These are phyloP conservation scores for Epicoccum sorghinum DNA, from an alignment of 2,329 filamentous ascomycete species.

Conservation along the genomic window DNA sequence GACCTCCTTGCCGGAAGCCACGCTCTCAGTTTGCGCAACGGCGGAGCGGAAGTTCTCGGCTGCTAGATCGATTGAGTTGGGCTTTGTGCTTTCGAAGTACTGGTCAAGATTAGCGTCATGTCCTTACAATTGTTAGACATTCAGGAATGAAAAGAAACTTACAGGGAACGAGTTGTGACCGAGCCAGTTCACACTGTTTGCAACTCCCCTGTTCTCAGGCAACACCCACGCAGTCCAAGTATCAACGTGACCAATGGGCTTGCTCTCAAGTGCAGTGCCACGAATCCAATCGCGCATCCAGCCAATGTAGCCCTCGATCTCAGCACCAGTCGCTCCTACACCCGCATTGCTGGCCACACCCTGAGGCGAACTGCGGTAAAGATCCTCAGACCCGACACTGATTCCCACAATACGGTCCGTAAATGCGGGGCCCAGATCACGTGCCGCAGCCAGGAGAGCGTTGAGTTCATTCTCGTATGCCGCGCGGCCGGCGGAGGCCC, in stretches of 20 bases:
- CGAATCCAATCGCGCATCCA: slow-evolving; percentile 68
- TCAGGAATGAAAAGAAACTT: slow-evolving; percentile 48
- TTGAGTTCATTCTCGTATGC: slow-evolving; percentile 73
- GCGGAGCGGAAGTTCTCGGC: slow-evolving; percentile 71
- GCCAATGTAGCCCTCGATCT: slow-evolving; percentile 71
- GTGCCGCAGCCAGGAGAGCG: slow-evolving; percentile 72
- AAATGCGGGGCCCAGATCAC: slow-evolving; percentile 70
- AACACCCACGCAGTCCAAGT: slow-evolving; percentile 78
- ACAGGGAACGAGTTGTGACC: slow-evolving; percentile 85
- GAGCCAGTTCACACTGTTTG: slow-evolving; percentile 74
- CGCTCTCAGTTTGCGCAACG: slow-evolving; percentile 63
- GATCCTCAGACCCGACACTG: slow-evolving; percentile 83
- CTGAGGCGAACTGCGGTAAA: slow-evolving; percentile 64
- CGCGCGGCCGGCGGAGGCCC: slow-evolving; percentile 72
- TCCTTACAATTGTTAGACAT: too few species aligned
- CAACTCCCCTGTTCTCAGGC: slow-evolving; percentile 70
- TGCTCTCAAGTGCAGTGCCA: slow-evolving; percentile 63
- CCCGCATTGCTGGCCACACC: slow-evolving; percentile 66
- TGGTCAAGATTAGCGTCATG: slow-evolving; percentile 45
- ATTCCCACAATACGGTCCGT: slow-evolving; percentile 74
- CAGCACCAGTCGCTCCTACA: slow-evolving; percentile 65
- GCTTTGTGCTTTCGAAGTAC: slow-evolving; percentile 75
- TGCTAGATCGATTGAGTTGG: slow-evolving; percentile 63
- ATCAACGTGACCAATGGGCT: slow-evolving; percentile 80
- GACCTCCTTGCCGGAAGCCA: slow-evolving; percentile 69